These are phyloP conservation scores for Cytospora piceicola DNA, from an alignment of 2,329 filamentous ascomycete species.

Conservation along the genomic window DNA sequence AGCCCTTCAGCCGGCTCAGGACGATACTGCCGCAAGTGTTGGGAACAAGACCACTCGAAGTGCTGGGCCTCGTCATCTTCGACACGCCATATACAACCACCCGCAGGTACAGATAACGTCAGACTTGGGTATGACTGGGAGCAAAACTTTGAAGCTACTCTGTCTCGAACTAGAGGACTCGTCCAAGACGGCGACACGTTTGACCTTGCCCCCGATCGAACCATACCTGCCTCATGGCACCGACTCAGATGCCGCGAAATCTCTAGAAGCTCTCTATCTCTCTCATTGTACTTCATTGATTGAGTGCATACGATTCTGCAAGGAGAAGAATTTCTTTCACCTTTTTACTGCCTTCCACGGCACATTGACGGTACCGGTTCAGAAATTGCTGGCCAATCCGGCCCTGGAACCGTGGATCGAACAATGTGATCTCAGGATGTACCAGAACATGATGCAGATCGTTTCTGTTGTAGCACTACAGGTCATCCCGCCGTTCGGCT, in stretches of 20 bases:
- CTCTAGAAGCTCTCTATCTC: slow-evolving; percentile 83
- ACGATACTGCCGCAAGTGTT: neutral
- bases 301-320: slow-evolving; percentile 94
- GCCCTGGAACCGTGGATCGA: slow-evolving; percentile 90
- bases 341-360: slow-evolving; percentile 95
- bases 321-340: slow-evolving; percentile 95
- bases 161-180: slow-evolving; percentile 63
- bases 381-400: slow-evolving; percentile 84
- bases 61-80: slow-evolving; percentile 40
- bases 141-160: slow-evolving; percentile 63
- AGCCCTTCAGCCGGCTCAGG: slow-evolving; percentile 15
- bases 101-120: slow-evolving; percentile 60
- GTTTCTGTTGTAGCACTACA: slow-evolving; percentile 87
- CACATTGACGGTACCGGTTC: slow-evolving; percentile 93
- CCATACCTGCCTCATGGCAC: slow-evolving; percentile 79
- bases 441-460: slow-evolving; percentile 95
- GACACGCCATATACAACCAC: slow-evolving; percentile 62
- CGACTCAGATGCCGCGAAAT: slow-evolving; percentile 84
- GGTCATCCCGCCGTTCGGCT: slow-evolving; percentile 83
- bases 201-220: slow-evolving; percentile 85
- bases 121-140: slow-evolving; percentile 59
- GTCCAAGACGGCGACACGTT: slow-evolving; percentile 67
- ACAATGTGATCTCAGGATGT: slow-evolving; percentile 92
- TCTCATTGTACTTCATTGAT: slow-evolving; percentile 95
- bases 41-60: neutral